Evolutionary conservation across 371 early-diverging fungal genomes (phyloP).

Genomic region (Parasitella parasitica): DNA sequence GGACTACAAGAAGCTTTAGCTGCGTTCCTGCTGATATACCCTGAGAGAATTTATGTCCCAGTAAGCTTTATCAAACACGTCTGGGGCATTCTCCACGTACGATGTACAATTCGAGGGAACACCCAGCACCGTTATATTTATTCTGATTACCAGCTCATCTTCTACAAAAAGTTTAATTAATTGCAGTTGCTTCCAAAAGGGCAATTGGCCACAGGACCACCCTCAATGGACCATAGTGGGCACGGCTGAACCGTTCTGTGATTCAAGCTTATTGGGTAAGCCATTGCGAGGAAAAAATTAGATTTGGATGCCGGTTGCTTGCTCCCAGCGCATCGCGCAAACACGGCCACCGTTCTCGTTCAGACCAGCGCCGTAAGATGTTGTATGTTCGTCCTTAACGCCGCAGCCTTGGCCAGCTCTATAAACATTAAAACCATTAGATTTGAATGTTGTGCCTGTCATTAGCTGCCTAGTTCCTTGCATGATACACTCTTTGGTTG

Average conservation of each 20-base stretch:
- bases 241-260: not conserved
- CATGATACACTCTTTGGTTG: constrained; percentile 19
- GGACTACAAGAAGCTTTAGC: too few species aligned
- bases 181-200: constrained; percentile 20
- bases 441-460: not conserved
- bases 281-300: constrained; percentile 29
- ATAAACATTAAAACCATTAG: constrained; percentile 10
- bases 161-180: constrained; percentile 25
- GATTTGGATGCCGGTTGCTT: constrained; percentile 24
- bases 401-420: constrained; percentile 24
- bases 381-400: not conserved
- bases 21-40: constrained; percentile 8
- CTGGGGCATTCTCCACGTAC: constrained; percentile 17
- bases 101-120: constrained; percentile 16
- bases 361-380: constrained; percentile 31
- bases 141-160: constrained; percentile 16
- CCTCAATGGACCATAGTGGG: constrained; percentile 33
- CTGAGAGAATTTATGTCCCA: constrained; percentile 20
- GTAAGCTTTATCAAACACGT: constrained; percentile 16
- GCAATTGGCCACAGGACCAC: constrained; percentile 25
- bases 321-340: constrained; percentile 32
- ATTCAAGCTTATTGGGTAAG: constrained; percentile 32
- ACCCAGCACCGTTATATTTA: constrained; percentile 2
- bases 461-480: not conserved
- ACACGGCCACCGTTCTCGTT: constrained; percentile 41